Evolutionary conservation across 495 filamentous ascomycete species (phyloP), one percentile per base, ranked within the genome.

Genomic region (Talaromyces thailandensis): DNA sequence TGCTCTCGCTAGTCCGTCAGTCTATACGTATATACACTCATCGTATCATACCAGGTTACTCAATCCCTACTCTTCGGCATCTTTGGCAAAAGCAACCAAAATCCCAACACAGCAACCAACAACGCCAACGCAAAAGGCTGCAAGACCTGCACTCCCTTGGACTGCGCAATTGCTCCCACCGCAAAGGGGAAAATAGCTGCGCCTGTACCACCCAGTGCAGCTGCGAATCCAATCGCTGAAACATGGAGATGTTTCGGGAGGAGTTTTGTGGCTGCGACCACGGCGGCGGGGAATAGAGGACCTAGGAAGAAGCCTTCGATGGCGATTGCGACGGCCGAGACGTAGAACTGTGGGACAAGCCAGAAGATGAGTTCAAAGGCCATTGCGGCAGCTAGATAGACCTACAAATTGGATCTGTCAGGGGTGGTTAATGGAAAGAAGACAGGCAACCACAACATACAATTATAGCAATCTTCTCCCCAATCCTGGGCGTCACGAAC

Each of bases 181-280:
- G 84, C 88, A 69, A 96, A 96, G 0, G 92, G 92, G 56, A 96
- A 84, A 16, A 93, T 70, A 0, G 90, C 89, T 3, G 89, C 91
- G 0, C 92, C 92, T 7, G 82, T 82, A 0, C 90, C 87, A 2
- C 92, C 92, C 73, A 93, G 87, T 0, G 92, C 90, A 9, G 88
- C 87, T 2, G 88, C 88, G 64, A 95, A 95, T 0, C 92, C 91
- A 56, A 96, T 89, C 1, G 88, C 86, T 59, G 81, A 84, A 35
- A 96, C 89, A 68, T 96, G 92, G 16, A 92, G 77, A 63, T 90
- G 84, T 26, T 76, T 77, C 3, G 92, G 91, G 7, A 96, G 80
- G 2, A 95, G 79, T 70, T 92, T 94, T 0, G 90, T 91, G n/a
- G 88, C 82, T 23, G 85, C 87, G 11, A 93, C 84, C 14, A 96